These are phyloP conservation scores for Phytophthora parvispora DNA, from an alignment of 352 stramenopile species.

Conservation along the genomic window DNA sequence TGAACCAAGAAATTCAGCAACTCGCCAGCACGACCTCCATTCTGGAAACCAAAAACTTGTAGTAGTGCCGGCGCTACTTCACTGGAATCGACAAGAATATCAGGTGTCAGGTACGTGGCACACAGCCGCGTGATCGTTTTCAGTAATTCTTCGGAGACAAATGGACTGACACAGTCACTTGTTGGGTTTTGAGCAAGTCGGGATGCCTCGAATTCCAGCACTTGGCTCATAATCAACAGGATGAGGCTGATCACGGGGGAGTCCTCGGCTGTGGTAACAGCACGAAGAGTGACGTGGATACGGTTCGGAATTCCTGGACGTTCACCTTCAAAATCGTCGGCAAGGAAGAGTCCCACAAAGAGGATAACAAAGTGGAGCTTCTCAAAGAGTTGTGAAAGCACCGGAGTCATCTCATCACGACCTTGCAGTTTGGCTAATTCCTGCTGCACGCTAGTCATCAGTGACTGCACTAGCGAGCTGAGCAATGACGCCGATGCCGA, in stretches of 20 bases:
- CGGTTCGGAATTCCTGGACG: constrained; percentile 71
- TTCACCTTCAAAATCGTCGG: constrained; percentile 84
- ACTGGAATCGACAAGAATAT: constrained; percentile 50
- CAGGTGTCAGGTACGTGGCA: constrained; percentile 77
- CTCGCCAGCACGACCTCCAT: constrained; percentile 58
- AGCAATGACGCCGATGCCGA: constrained; percentile 62
- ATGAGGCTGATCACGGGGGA: constrained; percentile 69
- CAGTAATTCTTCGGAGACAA: constrained; percentile 83
- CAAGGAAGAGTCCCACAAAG: constrained; percentile 82
- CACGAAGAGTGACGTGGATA: constrained; percentile 57
- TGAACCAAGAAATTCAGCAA: constrained; percentile 82
- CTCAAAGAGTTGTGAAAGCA: constrained; percentile 77
- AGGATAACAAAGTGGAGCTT: constrained; percentile 85
- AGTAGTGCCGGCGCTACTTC: constrained; percentile 56
- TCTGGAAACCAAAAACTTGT: constrained; percentile 76
- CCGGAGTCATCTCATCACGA: constrained; percentile 60
- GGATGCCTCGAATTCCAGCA: constrained; percentile 76
- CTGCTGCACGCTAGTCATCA: constrained; percentile 61
- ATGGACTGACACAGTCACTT: constrained; percentile 76
- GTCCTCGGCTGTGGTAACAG: constrained; percentile 20
- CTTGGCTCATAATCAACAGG: constrained; percentile 72
- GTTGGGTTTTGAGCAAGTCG: constrained; percentile 65
- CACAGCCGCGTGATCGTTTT: constrained; percentile 78
- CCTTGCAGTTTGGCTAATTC: constrained; percentile 50
- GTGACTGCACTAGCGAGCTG: constrained; percentile 69